A percentile compares a stretch with the other conserved stretches of the same genome.
Evolutionary conservation across 2,329 filamentous ascomycete genomes (phyloP).

Genomic region (Coniochaeta ligniaria): DNA sequence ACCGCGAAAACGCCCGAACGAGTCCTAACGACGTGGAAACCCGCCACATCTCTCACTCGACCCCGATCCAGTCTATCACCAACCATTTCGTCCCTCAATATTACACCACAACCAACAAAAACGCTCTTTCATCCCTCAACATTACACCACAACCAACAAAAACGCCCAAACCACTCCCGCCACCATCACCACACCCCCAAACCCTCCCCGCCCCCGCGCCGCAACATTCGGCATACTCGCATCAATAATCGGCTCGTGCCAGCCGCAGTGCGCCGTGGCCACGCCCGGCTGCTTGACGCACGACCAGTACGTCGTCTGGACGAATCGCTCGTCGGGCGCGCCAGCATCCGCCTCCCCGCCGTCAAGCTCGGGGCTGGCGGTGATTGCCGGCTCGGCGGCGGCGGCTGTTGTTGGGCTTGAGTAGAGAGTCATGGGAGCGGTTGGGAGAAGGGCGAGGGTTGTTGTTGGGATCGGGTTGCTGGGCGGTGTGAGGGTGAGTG

Average conservation of each 20-base stretch:
- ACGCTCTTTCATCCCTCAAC: too few species aligned
- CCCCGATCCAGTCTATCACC: too few species aligned
- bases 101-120: slow-evolving; percentile 8
- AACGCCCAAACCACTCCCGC: slow-evolving; percentile 2
- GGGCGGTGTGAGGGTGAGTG: neutral
- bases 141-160: slow-evolving; percentile 9
- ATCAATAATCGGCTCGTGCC: slow-evolving; percentile 28
- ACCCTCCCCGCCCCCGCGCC: slow-evolving; percentile 3
- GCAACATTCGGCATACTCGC: slow-evolving; percentile 7
- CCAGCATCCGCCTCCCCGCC: slow-evolving; percentile 5
- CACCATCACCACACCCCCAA: slow-evolving; percentile 6
- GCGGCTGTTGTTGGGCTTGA: neutral
- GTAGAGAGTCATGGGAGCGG: neutral
- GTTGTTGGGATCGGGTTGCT: neutral
- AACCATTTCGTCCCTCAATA: neutral
- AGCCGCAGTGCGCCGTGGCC: slow-evolving; percentile 25
- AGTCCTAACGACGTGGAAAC: neutral
- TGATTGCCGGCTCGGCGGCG: slow-evolving; percentile 1
- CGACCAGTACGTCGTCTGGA: slow-evolving; percentile 30
- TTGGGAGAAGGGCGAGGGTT: neutral
- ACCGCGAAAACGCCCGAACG: neutral
- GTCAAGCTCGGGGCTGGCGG: slow-evolving; percentile 11
- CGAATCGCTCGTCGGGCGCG: slow-evolving; percentile 15
- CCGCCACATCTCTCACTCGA: neutral
- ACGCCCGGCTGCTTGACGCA: slow-evolving; percentile 23